These are phyloP conservation scores for Geotrichum citri-aurantii DNA, from an alignment of 1,139 yeast genomes.

Conservation along the genomic window DNA sequence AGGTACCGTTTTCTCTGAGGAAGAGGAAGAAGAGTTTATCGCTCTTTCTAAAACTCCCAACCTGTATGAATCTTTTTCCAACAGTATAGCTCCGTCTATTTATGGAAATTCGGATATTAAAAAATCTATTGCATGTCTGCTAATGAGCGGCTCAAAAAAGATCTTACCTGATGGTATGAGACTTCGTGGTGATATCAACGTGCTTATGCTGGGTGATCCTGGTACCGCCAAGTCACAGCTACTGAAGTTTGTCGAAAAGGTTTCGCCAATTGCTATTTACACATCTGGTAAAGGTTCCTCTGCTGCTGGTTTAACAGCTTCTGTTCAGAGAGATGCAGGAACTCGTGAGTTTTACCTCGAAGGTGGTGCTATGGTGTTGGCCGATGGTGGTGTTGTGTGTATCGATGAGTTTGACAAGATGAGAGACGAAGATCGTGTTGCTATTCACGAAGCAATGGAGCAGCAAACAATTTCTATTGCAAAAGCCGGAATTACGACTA, in stretches of 20 bases:
- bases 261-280: slow-evolving; percentile 89
- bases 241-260: slow-evolving; percentile 89
- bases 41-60: slow-evolving; percentile 76
- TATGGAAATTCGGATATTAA: slow-evolving; percentile 91
- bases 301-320: slow-evolving; percentile 98
- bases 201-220: slow-evolving; percentile 90
- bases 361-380: slow-evolving; percentile 99
- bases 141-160: slow-evolving; percentile 93
- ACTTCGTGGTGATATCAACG: slow-evolving; percentile 94
- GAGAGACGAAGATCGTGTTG: slow-evolving; percentile 98
- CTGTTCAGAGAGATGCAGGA: slow-evolving; percentile 85
- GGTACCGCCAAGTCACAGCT: slow-evolving; percentile 98
- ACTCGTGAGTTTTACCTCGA: slow-evolving; percentile 91
- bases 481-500: slow-evolving; percentile 97
- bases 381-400: slow-evolving; percentile 99
- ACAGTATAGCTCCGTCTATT: slow-evolving; percentile 92
- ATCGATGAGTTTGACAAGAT: slow-evolving; percentile 98
- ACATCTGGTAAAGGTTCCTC: slow-evolving; percentile 99
- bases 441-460: slow-evolving; percentile 99
- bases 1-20: slow-evolving; percentile 66
- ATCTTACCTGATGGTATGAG: slow-evolving; percentile 93
- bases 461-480: slow-evolving; percentile 99
- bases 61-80: slow-evolving; percentile 76
- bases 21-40: slow-evolving; percentile 88
- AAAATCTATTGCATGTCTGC: slow-evolving; percentile 83